Conservation (phyloP, 768 basidiomycete species). For the Russula compacta region DNA sequence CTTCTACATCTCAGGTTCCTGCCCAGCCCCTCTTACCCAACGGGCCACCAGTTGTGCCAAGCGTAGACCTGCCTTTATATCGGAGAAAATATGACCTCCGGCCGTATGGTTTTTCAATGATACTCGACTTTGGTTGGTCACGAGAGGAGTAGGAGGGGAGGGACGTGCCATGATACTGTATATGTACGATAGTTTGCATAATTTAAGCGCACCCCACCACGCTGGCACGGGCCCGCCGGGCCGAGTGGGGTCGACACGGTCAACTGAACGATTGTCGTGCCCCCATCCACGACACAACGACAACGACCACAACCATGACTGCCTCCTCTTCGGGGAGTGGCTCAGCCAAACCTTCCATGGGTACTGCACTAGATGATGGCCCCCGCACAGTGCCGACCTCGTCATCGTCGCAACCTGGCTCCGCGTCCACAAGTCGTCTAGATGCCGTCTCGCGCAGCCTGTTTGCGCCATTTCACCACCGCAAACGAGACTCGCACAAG, state of each 20-base stretch:
- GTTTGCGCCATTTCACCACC: conserved; percentile 54
- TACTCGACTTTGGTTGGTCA: conserved; percentile 71
- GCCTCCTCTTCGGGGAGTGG: conserved; percentile 21
- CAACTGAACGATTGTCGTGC: conserved; percentile 1
- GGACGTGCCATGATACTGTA: neutral
- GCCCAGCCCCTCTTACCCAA: neutral
- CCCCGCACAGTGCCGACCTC: conserved; percentile 14
- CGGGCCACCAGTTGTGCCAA: conserved; percentile 3
- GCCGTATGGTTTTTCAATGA: conserved; percentile 59
- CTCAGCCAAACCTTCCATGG: conserved; percentile 29
- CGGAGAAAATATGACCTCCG: conserved; percentile 58
- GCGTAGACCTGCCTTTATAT: conserved; percentile 1
- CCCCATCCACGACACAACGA: neutral
- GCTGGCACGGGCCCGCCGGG: neutral
- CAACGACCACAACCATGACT: conserved; percentile 18
- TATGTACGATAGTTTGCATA: conserved; percentile 2
- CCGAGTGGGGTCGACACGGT: neutral
- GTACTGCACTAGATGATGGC: conserved; percentile 34
- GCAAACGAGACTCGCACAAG: conserved; percentile 58
- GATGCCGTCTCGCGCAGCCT: conserved; percentile 61
- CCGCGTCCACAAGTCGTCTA: conserved; percentile 33
- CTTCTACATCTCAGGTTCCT: neutral
- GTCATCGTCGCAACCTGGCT: conserved; percentile 16
- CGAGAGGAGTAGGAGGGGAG: conserved; percentile 2
- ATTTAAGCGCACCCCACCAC: neutral